These are phyloP conservation scores for Thalassiosira profunda DNA, from an alignment of 108 stramenopile species.

Conservation along the genomic window DNA sequence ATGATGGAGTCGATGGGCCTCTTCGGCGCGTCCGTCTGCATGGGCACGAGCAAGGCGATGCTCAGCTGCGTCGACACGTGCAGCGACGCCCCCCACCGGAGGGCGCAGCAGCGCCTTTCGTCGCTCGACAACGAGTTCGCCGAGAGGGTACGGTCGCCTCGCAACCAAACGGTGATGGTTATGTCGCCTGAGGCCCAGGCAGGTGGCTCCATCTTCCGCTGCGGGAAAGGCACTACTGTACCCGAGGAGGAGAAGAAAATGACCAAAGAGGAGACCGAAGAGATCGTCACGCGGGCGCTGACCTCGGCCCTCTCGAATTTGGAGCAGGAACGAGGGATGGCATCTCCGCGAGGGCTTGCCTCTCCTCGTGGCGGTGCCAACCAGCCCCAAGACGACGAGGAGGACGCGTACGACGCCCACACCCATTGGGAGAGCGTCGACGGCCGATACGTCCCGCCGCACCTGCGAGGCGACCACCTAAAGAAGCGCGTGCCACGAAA, in stretches of 20 bases:
- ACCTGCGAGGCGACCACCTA: neutral
- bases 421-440: slow-evolving; percentile 9
- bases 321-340: neutral
- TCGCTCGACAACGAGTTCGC: no score
- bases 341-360: no score
- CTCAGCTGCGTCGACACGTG: neutral
- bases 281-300: neutral
- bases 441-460: neutral
- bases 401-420: neutral
- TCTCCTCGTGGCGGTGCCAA: no score
- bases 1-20: neutral
- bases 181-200: no score
- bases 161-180: no score
- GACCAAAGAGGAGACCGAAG: no score
- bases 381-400: no score
- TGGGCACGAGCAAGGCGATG: neutral
- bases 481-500: neutral
- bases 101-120: neutral
- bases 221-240: neutral
- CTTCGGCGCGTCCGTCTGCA: neutral
- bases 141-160: no score
- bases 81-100: neutral
- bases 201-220: slow-evolving; percentile 4
- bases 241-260: neutral
- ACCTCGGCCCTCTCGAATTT: neutral